Conservation (phyloP, 495 filamentous ascomycete genomes). For the Lindgomyces ingoldianus region DNA sequence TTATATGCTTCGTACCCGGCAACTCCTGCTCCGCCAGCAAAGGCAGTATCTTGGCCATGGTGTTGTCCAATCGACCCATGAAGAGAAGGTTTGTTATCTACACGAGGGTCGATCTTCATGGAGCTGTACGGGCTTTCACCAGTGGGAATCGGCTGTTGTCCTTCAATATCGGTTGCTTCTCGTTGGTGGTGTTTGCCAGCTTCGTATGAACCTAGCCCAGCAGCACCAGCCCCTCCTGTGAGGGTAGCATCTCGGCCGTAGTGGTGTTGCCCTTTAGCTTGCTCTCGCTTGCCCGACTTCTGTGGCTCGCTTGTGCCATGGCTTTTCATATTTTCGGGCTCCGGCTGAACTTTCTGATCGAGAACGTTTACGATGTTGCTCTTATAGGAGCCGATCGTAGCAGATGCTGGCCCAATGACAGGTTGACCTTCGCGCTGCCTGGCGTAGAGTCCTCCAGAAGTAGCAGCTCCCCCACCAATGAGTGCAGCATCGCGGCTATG, state of each 20-base stretch:
- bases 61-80: no score
- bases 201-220: constrained; percentile 30
- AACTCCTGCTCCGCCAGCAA: constrained; percentile 31
- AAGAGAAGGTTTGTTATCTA: constrained; percentile 9
- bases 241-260: constrained; percentile 33
- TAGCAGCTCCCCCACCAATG: constrained; percentile 22
- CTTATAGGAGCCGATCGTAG: constrained; percentile 31
- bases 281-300: constrained; percentile 4
- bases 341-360: constrained; percentile 28
- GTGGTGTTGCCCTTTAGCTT: constrained; percentile 32
- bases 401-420: constrained; percentile 18
- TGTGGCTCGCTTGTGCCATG: constrained; percentile 17
- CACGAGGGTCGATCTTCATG: constrained; percentile 11
- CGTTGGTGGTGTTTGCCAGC: constrained; percentile 6
- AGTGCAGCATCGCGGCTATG: constrained; percentile 33
- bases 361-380: constrained; percentile 25
- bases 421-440: constrained; percentile 6
- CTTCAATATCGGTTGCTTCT: not conserved
- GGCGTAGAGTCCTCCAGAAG: constrained; percentile 30
- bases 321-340: constrained; percentile 36
- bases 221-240: constrained; percentile 31
- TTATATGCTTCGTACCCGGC: constrained; percentile 18
- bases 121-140: constrained; percentile 14
- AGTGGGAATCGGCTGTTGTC: not conserved
- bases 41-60: no score